A percentile compares a stretch with the other conserved stretches of the same genome.
Conservation (phyloP, 164 flowering plant genomes). For the Hamamelis virginiana region DNA sequence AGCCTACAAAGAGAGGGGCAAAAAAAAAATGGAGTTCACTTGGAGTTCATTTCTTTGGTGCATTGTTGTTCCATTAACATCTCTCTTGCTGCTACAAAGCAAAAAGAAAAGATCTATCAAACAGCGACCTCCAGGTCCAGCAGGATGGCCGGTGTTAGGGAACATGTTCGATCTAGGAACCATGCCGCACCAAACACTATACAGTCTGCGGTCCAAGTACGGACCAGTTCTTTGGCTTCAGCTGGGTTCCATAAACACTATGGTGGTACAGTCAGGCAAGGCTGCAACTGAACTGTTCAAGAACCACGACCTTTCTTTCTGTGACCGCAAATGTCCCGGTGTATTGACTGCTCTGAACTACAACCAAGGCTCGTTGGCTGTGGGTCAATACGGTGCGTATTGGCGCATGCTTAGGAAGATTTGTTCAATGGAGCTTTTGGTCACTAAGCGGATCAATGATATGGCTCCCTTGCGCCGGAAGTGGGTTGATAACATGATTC, state of each 20-base stretch:
- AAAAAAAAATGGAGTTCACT: not conserved
- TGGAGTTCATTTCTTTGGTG: not conserved
- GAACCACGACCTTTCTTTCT: slow-evolving; percentile 21
- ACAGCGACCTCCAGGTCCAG: not conserved
- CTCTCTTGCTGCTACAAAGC: not conserved
- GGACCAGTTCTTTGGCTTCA: slow-evolving; percentile 23
- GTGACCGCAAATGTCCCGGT: slow-evolving; percentile 8
- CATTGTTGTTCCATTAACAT: not conserved
- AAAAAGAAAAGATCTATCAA: not conserved
- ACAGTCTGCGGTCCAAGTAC: slow-evolving; percentile 4
- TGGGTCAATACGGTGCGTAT: slow-evolving; percentile 18
- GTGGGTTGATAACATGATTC: no score
- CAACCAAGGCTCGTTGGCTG: slow-evolving; percentile 11
- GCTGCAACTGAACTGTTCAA: slow-evolving; percentile 28
- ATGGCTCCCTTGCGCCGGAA: slow-evolving; percentile 5
- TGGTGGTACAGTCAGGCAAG: slow-evolving; percentile 20
- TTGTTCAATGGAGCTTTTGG: slow-evolving; percentile 17
- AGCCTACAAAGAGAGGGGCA: no score
- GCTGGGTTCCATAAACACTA: slow-evolving; percentile 18
- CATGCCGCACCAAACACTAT: slow-evolving; percentile 17
- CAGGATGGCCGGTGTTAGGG: slow-evolving; percentile 3
- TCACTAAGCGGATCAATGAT: slow-evolving; percentile 17
- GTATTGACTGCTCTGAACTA: slow-evolving; percentile 10
- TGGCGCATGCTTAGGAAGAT: slow-evolving; percentile 16
- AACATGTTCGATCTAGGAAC: slow-evolving; percentile 20